A percentile compares a stretch with the other conserved stretches of the same genome.
Evolutionary conservation across 768 basidiomycete genomes (phyloP).

Genomic region (Saitozyma podzolica): DNA sequence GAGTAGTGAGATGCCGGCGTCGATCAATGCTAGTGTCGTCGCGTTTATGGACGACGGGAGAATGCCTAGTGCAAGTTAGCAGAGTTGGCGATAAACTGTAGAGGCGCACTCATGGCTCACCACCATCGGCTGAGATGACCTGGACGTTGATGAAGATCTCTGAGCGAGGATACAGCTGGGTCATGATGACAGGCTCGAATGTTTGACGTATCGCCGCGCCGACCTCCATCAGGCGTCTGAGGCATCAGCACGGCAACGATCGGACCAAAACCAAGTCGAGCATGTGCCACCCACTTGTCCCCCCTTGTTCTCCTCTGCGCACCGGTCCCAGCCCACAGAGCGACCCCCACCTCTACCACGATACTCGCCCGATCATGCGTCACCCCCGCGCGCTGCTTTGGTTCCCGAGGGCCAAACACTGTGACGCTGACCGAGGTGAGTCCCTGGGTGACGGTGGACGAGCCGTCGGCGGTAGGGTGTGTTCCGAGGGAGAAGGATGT

Average conservation of each 20-base stretch:
- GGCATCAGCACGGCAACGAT: not conserved
- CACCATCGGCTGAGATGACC: constrained; percentile 88
- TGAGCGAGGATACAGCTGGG: constrained; percentile 85
- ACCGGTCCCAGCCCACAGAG: constrained; percentile 75
- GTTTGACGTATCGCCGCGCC: constrained; percentile 85
- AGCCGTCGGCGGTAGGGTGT: constrained; percentile 75
- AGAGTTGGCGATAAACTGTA: not conserved
- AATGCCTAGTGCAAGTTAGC: constrained; percentile 58
- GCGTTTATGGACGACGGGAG: constrained; percentile 91
- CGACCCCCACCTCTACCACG: constrained; percentile 83
- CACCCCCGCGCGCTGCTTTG: constrained; percentile 73
- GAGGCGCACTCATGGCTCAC: constrained; percentile 30
- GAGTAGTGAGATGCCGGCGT: constrained; percentile 82
- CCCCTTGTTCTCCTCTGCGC: constrained; percentile 74
- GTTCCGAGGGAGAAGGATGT: constrained; percentile 74
- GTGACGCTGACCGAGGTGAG: constrained; percentile 83
- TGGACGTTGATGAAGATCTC: constrained; percentile 93
- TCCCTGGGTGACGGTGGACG: constrained; percentile 79
- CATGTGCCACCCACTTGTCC: constrained; percentile 73
- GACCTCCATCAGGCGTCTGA: constrained; percentile 81
- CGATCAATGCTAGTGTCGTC: constrained; percentile 85
- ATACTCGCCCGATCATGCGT: constrained; percentile 84
- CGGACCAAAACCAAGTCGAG: not conserved
- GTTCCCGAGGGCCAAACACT: constrained; percentile 90
- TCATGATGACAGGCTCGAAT: constrained; percentile 92